phyloP scores from a whole-genome alignment of 345 rosid genomes.

The Xanthoceras sorbifolium region DNA sequence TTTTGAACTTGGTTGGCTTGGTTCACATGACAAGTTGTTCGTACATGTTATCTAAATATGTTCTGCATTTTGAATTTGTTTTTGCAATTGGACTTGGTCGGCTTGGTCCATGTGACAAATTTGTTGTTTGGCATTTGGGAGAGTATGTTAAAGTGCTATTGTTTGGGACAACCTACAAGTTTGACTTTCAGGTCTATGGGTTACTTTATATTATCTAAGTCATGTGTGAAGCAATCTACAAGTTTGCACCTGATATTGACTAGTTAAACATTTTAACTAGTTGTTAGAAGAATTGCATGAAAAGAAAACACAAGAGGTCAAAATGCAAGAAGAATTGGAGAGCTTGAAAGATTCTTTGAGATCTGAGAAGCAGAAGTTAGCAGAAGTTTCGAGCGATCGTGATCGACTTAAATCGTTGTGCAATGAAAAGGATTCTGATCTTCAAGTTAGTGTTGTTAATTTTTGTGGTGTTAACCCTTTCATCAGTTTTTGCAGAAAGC shows the following conservation, averaged over 20 bases:
- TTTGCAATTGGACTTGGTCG: background rate
- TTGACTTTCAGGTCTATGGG: background rate
- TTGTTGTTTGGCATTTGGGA: background rate
- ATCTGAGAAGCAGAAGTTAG: constrained; percentile 58
- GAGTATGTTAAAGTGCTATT: background rate
- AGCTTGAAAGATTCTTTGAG: constrained; percentile 57
- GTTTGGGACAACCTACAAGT: background rate
- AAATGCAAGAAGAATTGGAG: constrained; percentile 72
- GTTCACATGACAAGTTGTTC: background rate
- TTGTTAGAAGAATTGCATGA: constrained; percentile 69
- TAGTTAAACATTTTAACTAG: constrained; percentile 40
- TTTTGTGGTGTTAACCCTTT: constrained; percentile 9
- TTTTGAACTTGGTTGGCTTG: background rate
- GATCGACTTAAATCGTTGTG: constrained; percentile 58
- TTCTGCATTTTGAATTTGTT: background rate
- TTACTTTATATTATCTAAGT: too few species aligned
- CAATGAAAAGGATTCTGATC: constrained; percentile 66
- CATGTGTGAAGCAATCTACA: background rate
- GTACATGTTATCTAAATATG: background rate
- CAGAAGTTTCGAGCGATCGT: constrained; percentile 51
- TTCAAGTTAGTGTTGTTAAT: constrained; percentile 56
- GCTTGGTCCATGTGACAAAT: background rate
- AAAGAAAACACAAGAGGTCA: constrained; percentile 57
- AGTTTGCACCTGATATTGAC: constrained; percentile 5
- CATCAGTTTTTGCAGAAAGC: constrained; percentile 4